A percentile compares a stretch with the other conserved stretches of the same genome.
Evolutionary conservation across 768 basidiomycete species (phyloP).

Genomic region (Leccinum rimulosum): DNA sequence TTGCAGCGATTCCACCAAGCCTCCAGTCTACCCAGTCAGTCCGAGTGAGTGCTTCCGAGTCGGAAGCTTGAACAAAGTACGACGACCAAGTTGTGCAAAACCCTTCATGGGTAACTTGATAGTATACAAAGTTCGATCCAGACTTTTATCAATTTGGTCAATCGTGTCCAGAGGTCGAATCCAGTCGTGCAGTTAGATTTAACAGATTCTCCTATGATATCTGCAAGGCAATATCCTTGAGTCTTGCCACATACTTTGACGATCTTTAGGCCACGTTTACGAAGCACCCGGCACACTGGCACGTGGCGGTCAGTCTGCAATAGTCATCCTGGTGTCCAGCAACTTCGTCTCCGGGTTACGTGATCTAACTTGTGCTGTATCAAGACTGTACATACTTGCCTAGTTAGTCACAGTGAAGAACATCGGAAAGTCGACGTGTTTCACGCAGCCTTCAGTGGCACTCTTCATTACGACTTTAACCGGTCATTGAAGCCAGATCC

Average conservation of each 20-base stretch:
- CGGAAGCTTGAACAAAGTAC: background rate
- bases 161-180: background rate
- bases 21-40: too few relatives aligned
- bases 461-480: background rate
- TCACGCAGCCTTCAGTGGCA: background rate
- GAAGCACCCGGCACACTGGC: background rate
- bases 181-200: background rate
- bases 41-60: too few relatives aligned
- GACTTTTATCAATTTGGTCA: background rate
- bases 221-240: background rate
- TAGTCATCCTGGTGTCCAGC: background rate
- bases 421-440: background rate
- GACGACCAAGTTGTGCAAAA: background rate
- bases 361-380: background rate
- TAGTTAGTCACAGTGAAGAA: background rate
- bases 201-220: background rate
- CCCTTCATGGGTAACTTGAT: background rate
- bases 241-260: background rate
- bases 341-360: background rate
- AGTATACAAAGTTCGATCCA: background rate
- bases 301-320: slow-evolving; percentile 4
- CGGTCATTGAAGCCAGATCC: too few relatives aligned
- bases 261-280: background rate
- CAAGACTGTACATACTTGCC: background rate
- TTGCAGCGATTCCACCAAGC: background rate